Evolutionary conservation across 129 eudicot genomes (phyloP).

Genomic region (Artemisia annua): DNA sequence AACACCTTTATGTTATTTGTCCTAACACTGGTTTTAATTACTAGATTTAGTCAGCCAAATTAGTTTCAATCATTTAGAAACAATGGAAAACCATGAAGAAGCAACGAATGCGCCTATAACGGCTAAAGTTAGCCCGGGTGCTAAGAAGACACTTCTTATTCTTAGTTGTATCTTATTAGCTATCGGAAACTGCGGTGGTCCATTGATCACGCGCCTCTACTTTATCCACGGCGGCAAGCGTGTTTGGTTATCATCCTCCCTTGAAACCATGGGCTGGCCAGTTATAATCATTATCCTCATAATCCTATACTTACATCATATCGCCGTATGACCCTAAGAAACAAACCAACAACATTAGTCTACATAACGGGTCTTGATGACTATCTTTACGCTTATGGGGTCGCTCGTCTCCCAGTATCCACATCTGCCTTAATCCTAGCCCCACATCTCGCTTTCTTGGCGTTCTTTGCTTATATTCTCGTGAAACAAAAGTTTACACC

Average conservation of each 20-base stretch:
- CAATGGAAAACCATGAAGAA: conserved; percentile 8
- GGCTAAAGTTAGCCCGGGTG: conserved; percentile 23
- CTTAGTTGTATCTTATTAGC: conserved; percentile 31
- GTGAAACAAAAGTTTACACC: conserved; percentile 59
- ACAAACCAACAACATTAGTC: conserved; percentile 15
- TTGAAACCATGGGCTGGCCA: conserved; percentile 50
- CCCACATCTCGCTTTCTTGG: conserved; percentile 52
- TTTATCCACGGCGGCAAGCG: conserved; percentile 50
- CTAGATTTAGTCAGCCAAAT: too few relatives aligned
- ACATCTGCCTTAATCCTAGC: conserved; percentile 44
- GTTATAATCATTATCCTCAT: conserved; percentile 25
- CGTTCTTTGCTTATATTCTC: conserved; percentile 42
- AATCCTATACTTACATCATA: conserved; percentile 35
- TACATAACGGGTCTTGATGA: conserved; percentile 46
- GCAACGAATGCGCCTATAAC: conserved; percentile 15
- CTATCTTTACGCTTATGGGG: conserved; percentile 45
- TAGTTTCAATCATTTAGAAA: not conserved
- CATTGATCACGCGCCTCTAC: conserved; percentile 42
- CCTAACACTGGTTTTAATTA: too few relatives aligned
- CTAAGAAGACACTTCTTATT: conserved; percentile 32
- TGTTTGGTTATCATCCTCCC: conserved; percentile 45
- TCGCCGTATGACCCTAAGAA: conserved; percentile 18
- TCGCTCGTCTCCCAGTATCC: conserved; percentile 45
- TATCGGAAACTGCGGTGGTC: conserved; percentile 47
- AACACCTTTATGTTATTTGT: too few relatives aligned